Base-by-base conservation (phyloP, 768 basidiomycete genomes). In the Termitomyces titanicus region DNA sequence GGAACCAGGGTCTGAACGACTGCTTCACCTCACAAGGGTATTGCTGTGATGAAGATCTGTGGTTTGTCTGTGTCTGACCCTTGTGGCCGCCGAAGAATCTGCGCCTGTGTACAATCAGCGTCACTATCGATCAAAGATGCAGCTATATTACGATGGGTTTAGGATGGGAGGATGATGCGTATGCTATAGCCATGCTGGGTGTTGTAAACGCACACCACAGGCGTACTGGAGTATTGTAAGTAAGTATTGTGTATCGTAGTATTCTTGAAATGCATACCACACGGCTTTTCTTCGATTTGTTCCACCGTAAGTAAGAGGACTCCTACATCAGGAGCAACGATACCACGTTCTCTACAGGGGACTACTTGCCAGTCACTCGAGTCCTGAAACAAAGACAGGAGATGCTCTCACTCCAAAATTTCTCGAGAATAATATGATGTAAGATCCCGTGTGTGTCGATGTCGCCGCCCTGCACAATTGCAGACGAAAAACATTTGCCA, bases 181-280 rank as follows among this genome's bases (percentile, higher is more conserved):
- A 90, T 29, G 80, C 89, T 51, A 92, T 74, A 0, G 90, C 88
- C 89, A 93, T 91, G 66, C 86, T 89, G 18, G 82, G 75, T 24
- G 91, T 86, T 7, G 91, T 92, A 70, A 92, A 93, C 38, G 83
- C 88, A 64, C 90, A 92, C 88, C 89, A 92, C 35, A 92, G 69
- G 33, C 88, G 82, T 29, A 79, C 89, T 88, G 47, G 44, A 29
- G 44, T 29, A n/a, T 40, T 27, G 38, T n/a, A n/a, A n/a, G 48
- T 53, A 11, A 29, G 51, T 40, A 42, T 35, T 15, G 47, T 51
- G 33, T 44, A 59, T 27, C 1, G 33, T 42, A 50, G 24, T 20
- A 56, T 57, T 10, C 25, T 20, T 37, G 9, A 39, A 38, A 40
- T 29, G 46, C 63, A 52, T 42, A 66, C 66, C 66, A 18, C 37